Percentiles rank a stretch among this genome's conserved stretches.
phyloP scores from a whole-genome alignment of 805 yeast species.

The Ogataea paradorogensis region DNA sequence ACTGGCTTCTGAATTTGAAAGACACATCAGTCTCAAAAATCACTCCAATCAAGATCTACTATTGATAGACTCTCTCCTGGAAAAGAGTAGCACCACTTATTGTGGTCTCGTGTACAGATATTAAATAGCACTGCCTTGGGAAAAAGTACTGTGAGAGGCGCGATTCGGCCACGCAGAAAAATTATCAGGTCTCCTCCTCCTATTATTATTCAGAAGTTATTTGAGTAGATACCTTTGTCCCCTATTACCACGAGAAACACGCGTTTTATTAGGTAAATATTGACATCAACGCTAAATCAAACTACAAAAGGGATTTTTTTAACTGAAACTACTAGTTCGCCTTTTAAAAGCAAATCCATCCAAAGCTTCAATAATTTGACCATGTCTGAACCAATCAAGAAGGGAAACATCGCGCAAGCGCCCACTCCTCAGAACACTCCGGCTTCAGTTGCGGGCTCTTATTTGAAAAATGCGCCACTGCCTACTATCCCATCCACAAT shows the following conservation, averaged over 20 bases:
- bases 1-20: not conserved
- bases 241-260: slow-evolving; percentile 2
- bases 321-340: not conserved
- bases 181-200: slow-evolving; percentile 1
- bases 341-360: not conserved
- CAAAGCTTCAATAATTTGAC: not conserved
- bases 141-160: slow-evolving; percentile 1
- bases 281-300: not conserved
- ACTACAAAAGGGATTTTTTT: not conserved
- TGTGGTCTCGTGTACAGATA: not conserved
- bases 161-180: slow-evolving; percentile 12
- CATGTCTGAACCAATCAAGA: slow-evolving; percentile 89
- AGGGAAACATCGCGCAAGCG: slow-evolving; percentile 80
- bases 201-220: not conserved
- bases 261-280: not conserved
- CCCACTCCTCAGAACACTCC: slow-evolving; percentile 99
- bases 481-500: slow-evolving; percentile 68
- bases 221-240: not conserved
- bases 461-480: slow-evolving; percentile 57
- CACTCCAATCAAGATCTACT: not conserved
- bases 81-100: not conserved
- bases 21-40: not conserved
- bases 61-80: not conserved
- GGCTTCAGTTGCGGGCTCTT: slow-evolving; percentile 75
- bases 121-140: slow-evolving; percentile 3